phyloP scores from a whole-genome alignment of 2,329 filamentous ascomycete genomes.

The Albophoma yamanashiensis region DNA sequence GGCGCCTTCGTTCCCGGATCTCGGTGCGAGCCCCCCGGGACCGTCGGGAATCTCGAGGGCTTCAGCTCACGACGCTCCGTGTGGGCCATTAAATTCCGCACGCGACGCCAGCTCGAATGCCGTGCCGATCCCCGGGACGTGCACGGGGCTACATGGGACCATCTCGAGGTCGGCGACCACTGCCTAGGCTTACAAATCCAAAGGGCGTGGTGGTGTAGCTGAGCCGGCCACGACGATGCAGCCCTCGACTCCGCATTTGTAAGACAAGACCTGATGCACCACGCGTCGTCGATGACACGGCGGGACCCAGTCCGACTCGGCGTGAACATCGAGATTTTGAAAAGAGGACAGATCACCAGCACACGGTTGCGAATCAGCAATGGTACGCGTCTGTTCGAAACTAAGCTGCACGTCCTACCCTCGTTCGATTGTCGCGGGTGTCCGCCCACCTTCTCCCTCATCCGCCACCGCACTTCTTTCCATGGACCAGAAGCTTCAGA shows the following conservation, averaged over 20 bases:
- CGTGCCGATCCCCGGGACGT: not conserved
- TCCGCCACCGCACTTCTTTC: not conserved
- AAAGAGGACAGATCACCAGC: not conserved
- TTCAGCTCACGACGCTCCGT: not conserved
- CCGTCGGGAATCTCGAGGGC: not conserved
- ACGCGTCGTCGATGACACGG: too few species aligned
- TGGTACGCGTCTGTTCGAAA: not conserved
- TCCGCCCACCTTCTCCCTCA: not conserved
- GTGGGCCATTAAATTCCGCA: not conserved
- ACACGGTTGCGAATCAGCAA: not conserved
- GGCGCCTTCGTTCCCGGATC: not conserved
- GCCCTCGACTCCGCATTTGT: not conserved
- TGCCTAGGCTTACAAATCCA: not conserved
- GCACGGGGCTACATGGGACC: too few species aligned
- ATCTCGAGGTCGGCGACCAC: not conserved
- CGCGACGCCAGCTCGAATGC: not conserved
- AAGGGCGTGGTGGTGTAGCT: not conserved
- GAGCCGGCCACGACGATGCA: not conserved
- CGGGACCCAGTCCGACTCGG: not conserved
- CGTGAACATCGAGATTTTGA: not conserved
- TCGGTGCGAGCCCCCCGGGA: not conserved
- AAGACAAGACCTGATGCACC: not conserved
- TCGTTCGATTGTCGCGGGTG: not conserved
- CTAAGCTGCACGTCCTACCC: not conserved
- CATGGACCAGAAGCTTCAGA: constrained; percentile 12